These are phyloP conservation scores for Terana coerulea DNA, from an alignment of 768 basidiomycete genomes.

Conservation along the genomic window DNA sequence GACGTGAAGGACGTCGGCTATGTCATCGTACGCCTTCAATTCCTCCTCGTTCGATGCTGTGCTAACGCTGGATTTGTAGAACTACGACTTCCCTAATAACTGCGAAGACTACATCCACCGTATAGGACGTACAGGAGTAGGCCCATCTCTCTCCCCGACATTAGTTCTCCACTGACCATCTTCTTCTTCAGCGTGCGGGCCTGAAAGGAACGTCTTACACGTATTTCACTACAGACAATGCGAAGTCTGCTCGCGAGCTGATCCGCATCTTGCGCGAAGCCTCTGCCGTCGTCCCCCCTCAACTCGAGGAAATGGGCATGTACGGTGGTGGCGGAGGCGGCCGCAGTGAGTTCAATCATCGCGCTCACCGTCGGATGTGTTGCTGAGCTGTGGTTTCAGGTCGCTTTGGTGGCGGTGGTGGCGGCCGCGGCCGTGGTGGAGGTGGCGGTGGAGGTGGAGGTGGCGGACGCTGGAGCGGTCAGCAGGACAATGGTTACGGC, in stretches of 20 bases:
- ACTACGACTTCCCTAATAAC: constrained; percentile 97
- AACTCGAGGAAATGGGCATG: constrained; percentile 90
- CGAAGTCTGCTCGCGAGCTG: constrained; percentile 91
- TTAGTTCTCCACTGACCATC: neutral
- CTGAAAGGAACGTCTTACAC: constrained; percentile 91
- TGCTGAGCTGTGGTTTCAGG: constrained; percentile 34
- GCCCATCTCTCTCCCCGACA: constrained; percentile 15
- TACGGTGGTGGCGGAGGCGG: constrained; percentile 81
- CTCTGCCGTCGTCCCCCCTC: constrained; percentile 80
- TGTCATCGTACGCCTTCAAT: constrained; percentile 70
- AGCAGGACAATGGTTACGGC: constrained; percentile 40
- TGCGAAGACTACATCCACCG: constrained; percentile 99
- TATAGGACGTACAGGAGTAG: constrained; percentile 94
- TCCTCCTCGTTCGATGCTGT: constrained; percentile 6
- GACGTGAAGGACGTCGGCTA: constrained; percentile 99
- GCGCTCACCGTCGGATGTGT: neutral
- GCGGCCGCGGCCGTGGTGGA: constrained; percentile 35
- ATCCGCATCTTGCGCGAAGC: constrained; percentile 83
- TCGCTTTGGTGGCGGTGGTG: constrained; percentile 51
- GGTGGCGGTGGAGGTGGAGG: constrained; percentile 42
- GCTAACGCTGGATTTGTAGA: constrained; percentile 40
- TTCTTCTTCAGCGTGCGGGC: constrained; percentile 67
- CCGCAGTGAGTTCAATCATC: constrained; percentile 45
- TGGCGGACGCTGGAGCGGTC: constrained; percentile 37
- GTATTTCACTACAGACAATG: constrained; percentile 95